Conservation (phyloP, 371 early-diverging fungal genomes). For the Lichtheimia corymbifera region DNA sequence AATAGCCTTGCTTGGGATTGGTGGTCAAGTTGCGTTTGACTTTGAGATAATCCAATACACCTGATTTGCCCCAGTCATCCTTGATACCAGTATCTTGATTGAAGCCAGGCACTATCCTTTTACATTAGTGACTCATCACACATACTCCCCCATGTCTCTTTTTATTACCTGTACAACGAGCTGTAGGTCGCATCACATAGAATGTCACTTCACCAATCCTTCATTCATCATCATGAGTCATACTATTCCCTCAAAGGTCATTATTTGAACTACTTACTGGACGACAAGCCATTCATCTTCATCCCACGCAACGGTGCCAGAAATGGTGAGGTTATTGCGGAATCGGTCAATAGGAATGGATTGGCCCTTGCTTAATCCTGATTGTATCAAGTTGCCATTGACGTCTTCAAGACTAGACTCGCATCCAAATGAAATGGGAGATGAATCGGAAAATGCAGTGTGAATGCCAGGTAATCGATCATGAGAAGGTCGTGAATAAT, state of each 20-base stretch:
- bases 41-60: constrained; percentile 30
- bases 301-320: constrained; percentile 48
- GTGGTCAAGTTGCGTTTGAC: constrained; percentile 31
- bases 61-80: constrained; percentile 39
- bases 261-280: constrained; percentile 23
- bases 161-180: constrained; percentile 39
- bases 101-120: constrained; percentile 38
- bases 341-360: constrained; percentile 43
- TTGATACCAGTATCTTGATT: constrained; percentile 50
- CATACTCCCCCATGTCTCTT: neutral
- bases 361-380: constrained; percentile 31
- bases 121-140: neutral
- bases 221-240: neutral
- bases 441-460: constrained; percentile 43
- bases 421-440: constrained; percentile 48
- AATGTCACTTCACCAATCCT: constrained; percentile 49
- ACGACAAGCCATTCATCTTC: constrained; percentile 53
- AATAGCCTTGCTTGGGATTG: constrained; percentile 33
- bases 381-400: constrained; percentile 31
- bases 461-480: constrained; percentile 38
- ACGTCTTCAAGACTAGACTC: constrained; percentile 30
- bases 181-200: constrained; percentile 44
- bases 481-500: constrained; percentile 43
- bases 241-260: neutral
- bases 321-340: constrained; percentile 44